These are phyloP conservation scores for Aspergillus latus DNA, from an alignment of 2,329 filamentous ascomycete species.

Conservation along the genomic window DNA sequence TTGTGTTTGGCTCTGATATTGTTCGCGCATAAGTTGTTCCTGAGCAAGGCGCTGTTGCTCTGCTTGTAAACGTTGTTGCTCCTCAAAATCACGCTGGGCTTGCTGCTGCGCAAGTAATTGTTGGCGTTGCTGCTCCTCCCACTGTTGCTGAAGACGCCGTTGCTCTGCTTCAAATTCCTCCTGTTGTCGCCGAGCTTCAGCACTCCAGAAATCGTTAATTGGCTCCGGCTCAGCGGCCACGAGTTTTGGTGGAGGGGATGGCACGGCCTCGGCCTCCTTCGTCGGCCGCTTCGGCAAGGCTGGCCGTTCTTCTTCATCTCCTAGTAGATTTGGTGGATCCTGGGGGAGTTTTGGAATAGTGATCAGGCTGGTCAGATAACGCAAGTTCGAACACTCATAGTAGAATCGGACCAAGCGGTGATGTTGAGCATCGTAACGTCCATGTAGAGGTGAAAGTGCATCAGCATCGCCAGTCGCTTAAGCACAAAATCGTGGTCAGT, in stretches of 20 bases:
- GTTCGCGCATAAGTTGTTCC: slow-evolving; percentile 82
- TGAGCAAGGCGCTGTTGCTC: slow-evolving; percentile 91
- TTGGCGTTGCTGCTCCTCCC: slow-evolving; percentile 73
- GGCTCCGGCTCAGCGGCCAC: slow-evolving; percentile 79
- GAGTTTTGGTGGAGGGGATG: slow-evolving; percentile 66
- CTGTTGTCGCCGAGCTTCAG: slow-evolving; percentile 85
- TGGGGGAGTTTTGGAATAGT: slow-evolving; percentile 94
- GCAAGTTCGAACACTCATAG: slow-evolving; percentile 96
- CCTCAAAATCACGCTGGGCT: slow-evolving; percentile 92
- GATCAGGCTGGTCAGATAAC: slow-evolving; percentile 94
- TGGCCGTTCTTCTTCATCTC: slow-evolving; percentile 80
- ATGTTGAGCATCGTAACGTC: slow-evolving; percentile 91
- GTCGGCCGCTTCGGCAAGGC: slow-evolving; percentile 74
- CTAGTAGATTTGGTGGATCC: slow-evolving; percentile 84
- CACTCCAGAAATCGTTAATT: slow-evolving; percentile 98
- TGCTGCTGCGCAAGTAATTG: slow-evolving; percentile 82
- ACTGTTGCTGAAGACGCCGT: slow-evolving; percentile 79
- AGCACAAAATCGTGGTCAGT: slow-evolving; percentile 14
- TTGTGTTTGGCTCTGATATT: slow-evolving; percentile 90
- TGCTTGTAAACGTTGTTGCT: slow-evolving; percentile 81
- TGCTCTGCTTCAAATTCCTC: slow-evolving; percentile 95
- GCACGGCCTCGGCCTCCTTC: slow-evolving; percentile 67
- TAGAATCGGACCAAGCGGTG: slow-evolving; percentile 97
- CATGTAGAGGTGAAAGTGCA: slow-evolving; percentile 80
- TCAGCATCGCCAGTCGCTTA: slow-evolving; percentile 88